These are phyloP conservation scores for Rhexocercosporidium sp. DNA, from an alignment of 2,329 filamentous ascomycete genomes.

Conservation along the genomic window DNA sequence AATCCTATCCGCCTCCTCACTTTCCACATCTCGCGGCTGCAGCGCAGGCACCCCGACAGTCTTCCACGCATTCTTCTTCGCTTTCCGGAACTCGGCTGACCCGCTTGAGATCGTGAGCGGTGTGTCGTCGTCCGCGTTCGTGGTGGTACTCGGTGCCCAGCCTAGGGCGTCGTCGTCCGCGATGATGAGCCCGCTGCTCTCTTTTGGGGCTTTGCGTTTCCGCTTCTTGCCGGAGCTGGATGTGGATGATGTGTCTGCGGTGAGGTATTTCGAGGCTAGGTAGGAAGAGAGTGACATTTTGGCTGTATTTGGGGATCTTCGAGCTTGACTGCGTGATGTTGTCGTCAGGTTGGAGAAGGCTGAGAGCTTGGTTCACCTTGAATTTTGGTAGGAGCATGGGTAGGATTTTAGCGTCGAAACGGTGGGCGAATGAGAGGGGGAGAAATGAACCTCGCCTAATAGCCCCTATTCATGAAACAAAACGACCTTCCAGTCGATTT, in stretches of 20 bases:
- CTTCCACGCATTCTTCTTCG: slow-evolving; percentile 84
- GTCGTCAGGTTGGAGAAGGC: not conserved
- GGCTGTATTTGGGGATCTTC: not conserved
- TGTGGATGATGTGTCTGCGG: slow-evolving; percentile 58
- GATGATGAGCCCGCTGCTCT: slow-evolving; percentile 61
- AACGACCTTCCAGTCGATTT: not conserved
- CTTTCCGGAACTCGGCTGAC: slow-evolving; percentile 69
- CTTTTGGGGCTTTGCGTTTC: slow-evolving; percentile 60
- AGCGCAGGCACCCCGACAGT: slow-evolving; percentile 57
- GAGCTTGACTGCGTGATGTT: not conserved
- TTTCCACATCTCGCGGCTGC: slow-evolving; percentile 48
- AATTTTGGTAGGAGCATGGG: not conserved
- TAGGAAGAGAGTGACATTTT: slow-evolving; percentile 71
- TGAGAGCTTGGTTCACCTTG: not conserved
- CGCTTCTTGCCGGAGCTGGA: slow-evolving; percentile 67
- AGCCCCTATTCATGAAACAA: not conserved
- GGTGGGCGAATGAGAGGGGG: not conserved
- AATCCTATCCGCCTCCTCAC: slow-evolving; percentile 78
- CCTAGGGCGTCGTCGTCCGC: slow-evolving; percentile 64
- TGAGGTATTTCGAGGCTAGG: slow-evolving; percentile 90
- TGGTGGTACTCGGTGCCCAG: slow-evolving; percentile 48
- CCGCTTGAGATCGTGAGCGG: slow-evolving; percentile 54
- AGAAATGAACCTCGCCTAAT: not conserved
- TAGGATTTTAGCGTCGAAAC: not conserved
- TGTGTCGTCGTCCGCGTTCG: slow-evolving; percentile 55